Evolutionary conservation across 192 early-diverging fungal species (phyloP), one percentile per base, ranked within the genome.

Genomic region (Rhizophagus prolifer): DNA sequence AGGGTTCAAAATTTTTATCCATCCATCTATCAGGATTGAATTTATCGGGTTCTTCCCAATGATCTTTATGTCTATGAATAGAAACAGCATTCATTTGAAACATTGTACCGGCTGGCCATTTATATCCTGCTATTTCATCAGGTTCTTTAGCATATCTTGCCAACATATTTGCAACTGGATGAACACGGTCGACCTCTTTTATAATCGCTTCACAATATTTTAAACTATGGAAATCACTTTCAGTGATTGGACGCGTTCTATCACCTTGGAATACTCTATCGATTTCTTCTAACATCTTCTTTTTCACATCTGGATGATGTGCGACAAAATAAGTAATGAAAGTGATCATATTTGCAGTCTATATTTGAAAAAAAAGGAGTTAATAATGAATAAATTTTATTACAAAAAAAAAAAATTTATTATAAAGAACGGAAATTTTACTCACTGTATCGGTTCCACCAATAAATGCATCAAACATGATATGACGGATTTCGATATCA

Each of bases 121-220:
- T 64, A 63, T 75, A 64, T n/a, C 73, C 61, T 19, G 21, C 61
- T 12, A 75, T 64, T 64, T 41, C 61, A 44, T 63, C 59, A 23
- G 19, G 25, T 25, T 75, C 61, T 14, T 9, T 16, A n/a, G 34
- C 7, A 31, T 28, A 19, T 47, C 58, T 36, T 9, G 25, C 13
- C 7, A 64, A 9, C 21, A 46, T 26, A 10, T 50, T 19, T 6
- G 41, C 36, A 64, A 46, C 38, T 34, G 58, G 50, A 14, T 4
- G 19, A 21, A 75, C 14, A 41, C 73, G 28, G 9, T 8, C 13
- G 21, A 34, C 23, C 21, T 75, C 73, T n/a, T 41, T 63, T 28
- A 75, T 75, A 12, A 75, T 36, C 9, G 73, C 73, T 28, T 75
- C 73, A 63, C 36, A 46, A 63, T 63, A 75, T 14, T 58, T 47